Evolutionary conservation across 805 yeast species (phyloP), one percentile per base, ranked within the genome.

Genomic region (Starmerella vaccinii): DNA sequence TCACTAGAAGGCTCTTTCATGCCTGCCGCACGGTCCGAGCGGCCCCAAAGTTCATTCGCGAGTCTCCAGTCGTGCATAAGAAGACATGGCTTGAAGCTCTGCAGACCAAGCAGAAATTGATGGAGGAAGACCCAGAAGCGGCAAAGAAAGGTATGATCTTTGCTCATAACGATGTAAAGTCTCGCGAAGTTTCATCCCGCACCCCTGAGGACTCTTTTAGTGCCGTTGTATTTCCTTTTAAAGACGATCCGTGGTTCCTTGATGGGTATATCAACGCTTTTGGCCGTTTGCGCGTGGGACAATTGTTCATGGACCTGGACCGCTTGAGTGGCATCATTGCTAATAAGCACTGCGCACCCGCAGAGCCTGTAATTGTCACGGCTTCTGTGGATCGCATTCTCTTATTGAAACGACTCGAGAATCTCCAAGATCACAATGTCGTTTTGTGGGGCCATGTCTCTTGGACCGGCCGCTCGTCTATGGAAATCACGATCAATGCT

Each of bases 271-370:
- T 86, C 60, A 85, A 84, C 65, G 89, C 95, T 4, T 82, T 81
- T 51, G 97, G 97, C n/a, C 76, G 95, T 57, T 73, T 88, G 62
- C 74, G 96, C 62, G 86, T 86, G 60, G 97, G 97, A 37, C 95
- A 88, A 65, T 72, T 89, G 56, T 89, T 89, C 67, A 96, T 89
- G 71, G 97, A 89, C 67, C 71, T 89, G 61, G 97, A 89, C 63
- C 89, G 95, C 5, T 71, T 89, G 54, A 95, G 97, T 2, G 97
- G 97, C 32, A 80, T 90, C 63, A 88, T 89, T 60, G 95, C 95
- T 21, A 84, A 88, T 65, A 76, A 84, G 62, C 97, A 89, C 65
- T 85, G 95, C 68, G 74, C 83, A n/a, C 97, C 97, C 0, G 94
- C 95, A 0, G 88, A 84, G 63, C 97, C 97, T 10, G 87, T 88